Evolutionary conservation across 2,329 filamentous ascomycete genomes (phyloP).

Genomic region (Phyllosticta citrichinensis): DNA sequence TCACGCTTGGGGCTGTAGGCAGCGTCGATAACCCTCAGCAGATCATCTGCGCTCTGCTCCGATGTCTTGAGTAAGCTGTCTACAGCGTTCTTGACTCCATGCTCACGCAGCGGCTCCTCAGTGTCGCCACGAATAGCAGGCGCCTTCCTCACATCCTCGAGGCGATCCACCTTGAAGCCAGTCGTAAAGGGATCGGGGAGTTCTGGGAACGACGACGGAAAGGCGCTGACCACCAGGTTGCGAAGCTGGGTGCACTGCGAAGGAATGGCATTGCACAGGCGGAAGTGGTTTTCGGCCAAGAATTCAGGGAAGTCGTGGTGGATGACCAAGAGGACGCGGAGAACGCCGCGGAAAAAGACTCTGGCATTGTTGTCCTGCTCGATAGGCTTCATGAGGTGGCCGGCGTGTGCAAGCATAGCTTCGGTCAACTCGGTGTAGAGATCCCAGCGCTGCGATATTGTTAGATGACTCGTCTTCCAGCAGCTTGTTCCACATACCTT

Average conservation of each 20-base stretch:
- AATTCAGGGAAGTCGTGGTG: conserved; percentile 96
- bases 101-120: conserved; percentile 37
- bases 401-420: conserved; percentile 61
- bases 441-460: conserved; percentile 53
- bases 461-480: conserved; percentile 49
- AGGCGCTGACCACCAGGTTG: conserved; percentile 78
- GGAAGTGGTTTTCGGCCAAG: conserved; percentile 74
- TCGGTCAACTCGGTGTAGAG: conserved; percentile 64
- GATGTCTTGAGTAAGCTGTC: conserved; percentile 40
- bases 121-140: conserved; percentile 58
- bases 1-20: conserved; percentile 51
- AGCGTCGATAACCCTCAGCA: conserved; percentile 67
- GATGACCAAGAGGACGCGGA: conserved; percentile 74
- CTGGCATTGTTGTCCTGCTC: conserved; percentile 61
- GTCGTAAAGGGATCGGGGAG: conserved; percentile 63
- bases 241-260: conserved; percentile 77
- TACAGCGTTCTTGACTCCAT: conserved; percentile 44
- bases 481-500: conserved; percentile 20
- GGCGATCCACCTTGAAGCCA: conserved; percentile 64
- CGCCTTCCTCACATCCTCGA: conserved; percentile 62
- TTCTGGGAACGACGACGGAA: conserved; percentile 58
- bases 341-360: conserved; percentile 72
- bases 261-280: conserved; percentile 71
- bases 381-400: conserved; percentile 66
- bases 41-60: conserved; percentile 58